Conservation (phyloP, 352 stramenopile species). For the Globisporangium takayamanum region DNA sequence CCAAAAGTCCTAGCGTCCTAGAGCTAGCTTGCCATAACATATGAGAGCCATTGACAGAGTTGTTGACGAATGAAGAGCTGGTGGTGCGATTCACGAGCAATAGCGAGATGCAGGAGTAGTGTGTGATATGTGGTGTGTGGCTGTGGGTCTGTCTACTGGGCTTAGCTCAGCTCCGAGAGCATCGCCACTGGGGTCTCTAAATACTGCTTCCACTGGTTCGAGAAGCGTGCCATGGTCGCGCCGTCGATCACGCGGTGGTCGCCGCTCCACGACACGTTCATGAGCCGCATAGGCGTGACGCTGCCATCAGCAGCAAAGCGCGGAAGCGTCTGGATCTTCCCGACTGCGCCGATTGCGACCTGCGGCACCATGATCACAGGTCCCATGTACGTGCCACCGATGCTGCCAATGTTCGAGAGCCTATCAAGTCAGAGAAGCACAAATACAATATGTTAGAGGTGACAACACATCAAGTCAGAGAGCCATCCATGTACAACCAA, state of each 20-base stretch:
- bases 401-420: slow-evolving; percentile 92
- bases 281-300: slow-evolving; percentile 86
- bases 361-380: slow-evolving; percentile 95
- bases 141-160: neutral
- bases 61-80: no score
- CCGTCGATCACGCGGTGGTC: slow-evolving; percentile 98
- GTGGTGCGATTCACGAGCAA: neutral
- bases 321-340: slow-evolving; percentile 93
- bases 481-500: slow-evolving; percentile 4
- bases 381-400: slow-evolving; percentile 96
- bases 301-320: slow-evolving; percentile 87
- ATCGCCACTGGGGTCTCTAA: slow-evolving; percentile 93
- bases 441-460: slow-evolving; percentile 1
- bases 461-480: neutral
- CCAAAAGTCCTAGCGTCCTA: slow-evolving; percentile 16
- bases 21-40: neutral
- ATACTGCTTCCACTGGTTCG: slow-evolving; percentile 94
- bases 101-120: neutral
- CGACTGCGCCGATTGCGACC: slow-evolving; percentile 96
- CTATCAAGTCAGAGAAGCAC: slow-evolving; percentile 18
- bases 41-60: no score
- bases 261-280: slow-evolving; percentile 96
- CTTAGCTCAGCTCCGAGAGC: slow-evolving; percentile 86
- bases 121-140: neutral
- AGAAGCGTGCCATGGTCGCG: slow-evolving; percentile 97